A percentile compares a stretch with the other conserved stretches of the same genome.
These are phyloP conservation scores for Physcia stellaris DNA, from an alignment of 495 filamentous ascomycete species.

Conservation along the genomic window DNA sequence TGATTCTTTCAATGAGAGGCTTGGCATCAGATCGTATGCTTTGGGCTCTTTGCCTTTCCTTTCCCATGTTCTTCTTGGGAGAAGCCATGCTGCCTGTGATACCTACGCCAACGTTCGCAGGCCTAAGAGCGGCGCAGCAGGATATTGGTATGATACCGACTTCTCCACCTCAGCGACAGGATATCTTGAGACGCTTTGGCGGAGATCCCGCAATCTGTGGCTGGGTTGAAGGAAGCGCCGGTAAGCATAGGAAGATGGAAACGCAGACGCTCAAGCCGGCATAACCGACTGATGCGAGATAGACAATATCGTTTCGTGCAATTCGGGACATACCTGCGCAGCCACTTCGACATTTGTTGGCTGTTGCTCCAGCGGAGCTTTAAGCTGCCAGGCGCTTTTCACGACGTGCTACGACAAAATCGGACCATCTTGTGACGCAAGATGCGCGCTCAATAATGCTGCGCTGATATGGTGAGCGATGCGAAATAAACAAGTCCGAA, in stretches of 20 bases:
- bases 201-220: constrained; percentile 5
- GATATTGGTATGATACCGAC: background rate
- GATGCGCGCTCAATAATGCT: constrained; percentile 1
- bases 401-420: constrained; percentile 5
- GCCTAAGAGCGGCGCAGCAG: constrained; percentile 1
- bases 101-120: constrained; percentile 2
- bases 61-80: background rate
- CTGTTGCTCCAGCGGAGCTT: constrained; percentile 1
- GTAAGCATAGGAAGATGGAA: background rate
- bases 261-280: too few relatives aligned
- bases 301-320: constrained; percentile 5
- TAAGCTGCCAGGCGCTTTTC: background rate
- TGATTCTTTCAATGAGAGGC: too few relatives aligned
- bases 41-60: background rate
- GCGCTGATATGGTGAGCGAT: constrained; percentile 5
- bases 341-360: constrained; percentile 2
- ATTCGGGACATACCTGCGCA: constrained; percentile 4
- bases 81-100: background rate
- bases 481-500: too few relatives aligned
- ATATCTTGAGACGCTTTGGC: background rate
- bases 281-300: background rate
- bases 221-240: constrained; percentile 1
- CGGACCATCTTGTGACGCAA: constrained; percentile 1
- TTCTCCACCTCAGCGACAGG: background rate
- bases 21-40: too few relatives aligned